Conservation (phyloP, 1,284 basidiomycete genomes). For the Pisolithus thermaeus region DNA sequence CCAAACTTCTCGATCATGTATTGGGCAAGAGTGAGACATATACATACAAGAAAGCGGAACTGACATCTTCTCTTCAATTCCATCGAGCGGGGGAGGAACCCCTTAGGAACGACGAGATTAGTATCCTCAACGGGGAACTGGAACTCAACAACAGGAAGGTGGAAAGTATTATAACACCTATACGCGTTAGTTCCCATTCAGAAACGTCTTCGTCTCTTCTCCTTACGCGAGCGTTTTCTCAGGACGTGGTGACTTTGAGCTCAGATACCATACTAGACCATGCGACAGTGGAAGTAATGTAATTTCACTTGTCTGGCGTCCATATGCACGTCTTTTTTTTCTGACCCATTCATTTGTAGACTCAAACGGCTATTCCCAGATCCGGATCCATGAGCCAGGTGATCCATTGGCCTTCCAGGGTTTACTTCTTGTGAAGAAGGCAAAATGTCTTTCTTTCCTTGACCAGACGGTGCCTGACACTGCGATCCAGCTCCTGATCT, state of each 20-base stretch:
- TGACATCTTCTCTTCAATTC: slow-evolving; percentile 91
- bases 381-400: slow-evolving; percentile 82
- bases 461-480: neutral
- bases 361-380: slow-evolving; percentile 89
- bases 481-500: slow-evolving; percentile 69
- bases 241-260: slow-evolving; percentile 78
- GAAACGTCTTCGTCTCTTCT: too few relatives aligned
- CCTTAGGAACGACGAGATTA: slow-evolving; percentile 83
- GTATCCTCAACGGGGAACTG: slow-evolving; percentile 83
- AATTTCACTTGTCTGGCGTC: slow-evolving; percentile 17
- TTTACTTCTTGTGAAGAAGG: slow-evolving; percentile 83
- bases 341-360: slow-evolving; percentile 28
- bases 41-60: slow-evolving; percentile 88
- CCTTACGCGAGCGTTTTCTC: slow-evolving; percentile 8
- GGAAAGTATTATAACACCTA: slow-evolving; percentile 83
- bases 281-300: slow-evolving; percentile 71
- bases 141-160: slow-evolving; percentile 83
- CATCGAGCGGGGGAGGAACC: slow-evolving; percentile 85
- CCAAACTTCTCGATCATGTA: slow-evolving; percentile 76
- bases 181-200: slow-evolving; percentile 44
- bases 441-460: slow-evolving; percentile 16
- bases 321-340: neutral
- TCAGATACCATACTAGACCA: slow-evolving; percentile 80
- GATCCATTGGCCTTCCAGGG: slow-evolving; percentile 79
- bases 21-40: slow-evolving; percentile 69